phyloP scores from a whole-genome alignment of 164 flowering plant genomes.

The Macadamia tetraphylla region DNA sequence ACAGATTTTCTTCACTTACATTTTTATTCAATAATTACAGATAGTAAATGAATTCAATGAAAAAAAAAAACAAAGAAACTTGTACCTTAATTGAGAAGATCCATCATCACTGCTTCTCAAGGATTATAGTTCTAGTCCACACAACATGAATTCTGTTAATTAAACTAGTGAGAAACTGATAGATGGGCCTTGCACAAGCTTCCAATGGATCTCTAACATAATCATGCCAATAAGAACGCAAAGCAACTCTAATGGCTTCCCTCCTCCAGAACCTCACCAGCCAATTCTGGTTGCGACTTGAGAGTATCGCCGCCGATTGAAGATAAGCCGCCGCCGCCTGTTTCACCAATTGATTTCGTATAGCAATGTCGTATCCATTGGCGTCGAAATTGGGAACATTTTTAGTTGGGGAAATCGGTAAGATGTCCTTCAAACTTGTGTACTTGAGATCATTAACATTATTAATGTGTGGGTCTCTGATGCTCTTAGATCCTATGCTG shows the following conservation, averaged over 20 bases:
- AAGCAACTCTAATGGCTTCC: not conserved
- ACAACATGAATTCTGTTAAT: constrained; percentile 14
- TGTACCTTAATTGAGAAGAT: not conserved
- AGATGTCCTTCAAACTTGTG: constrained; percentile 50
- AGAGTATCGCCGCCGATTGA: constrained; percentile 39
- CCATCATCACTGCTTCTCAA: not conserved
- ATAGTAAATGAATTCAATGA: too few relatives aligned
- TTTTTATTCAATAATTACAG: too few relatives aligned
- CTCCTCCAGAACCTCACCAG: constrained; percentile 23
- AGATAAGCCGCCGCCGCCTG: constrained; percentile 61
- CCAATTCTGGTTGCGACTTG: constrained; percentile 25
- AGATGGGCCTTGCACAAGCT: constrained; percentile 20
- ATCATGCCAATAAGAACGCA: constrained; percentile 12
- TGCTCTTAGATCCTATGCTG: not conserved
- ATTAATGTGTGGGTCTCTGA: not conserved
- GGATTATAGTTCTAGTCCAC: constrained; percentile 6
- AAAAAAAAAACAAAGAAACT: too few relatives aligned
- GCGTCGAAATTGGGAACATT: not conserved
- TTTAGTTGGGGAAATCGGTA: constrained; percentile 7
- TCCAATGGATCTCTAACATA: constrained; percentile 17
- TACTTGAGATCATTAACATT: constrained; percentile 24
- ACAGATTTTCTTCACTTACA: too few relatives aligned
- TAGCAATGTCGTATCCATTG: constrained; percentile 25
- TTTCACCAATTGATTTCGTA: constrained; percentile 52
- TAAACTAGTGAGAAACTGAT: constrained; percentile 8